Base-by-base conservation (phyloP, 768 basidiomycete genomes). In the Jaapia argillacea region DNA sequence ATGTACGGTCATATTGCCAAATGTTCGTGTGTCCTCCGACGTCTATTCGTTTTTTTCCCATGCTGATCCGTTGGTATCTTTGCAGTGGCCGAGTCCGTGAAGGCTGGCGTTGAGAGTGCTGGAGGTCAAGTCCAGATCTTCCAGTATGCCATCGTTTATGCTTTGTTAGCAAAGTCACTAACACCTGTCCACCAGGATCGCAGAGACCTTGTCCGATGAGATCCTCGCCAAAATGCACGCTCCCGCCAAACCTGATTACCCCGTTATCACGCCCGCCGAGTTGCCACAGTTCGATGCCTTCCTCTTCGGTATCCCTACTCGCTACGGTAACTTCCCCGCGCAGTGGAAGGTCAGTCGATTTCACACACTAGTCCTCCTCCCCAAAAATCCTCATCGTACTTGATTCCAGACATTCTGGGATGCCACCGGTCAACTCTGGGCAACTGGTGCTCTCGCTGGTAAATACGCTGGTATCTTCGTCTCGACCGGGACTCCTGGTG, bases 391-490 rank as follows among this genome's bases (percentile, higher is more conserved):
- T 1, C 5, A 4, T 58, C 56, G 4, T 12, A 5, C 18, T 27
- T 7, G 18, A 16, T 39, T 36, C 20, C 39, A 84, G 80, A 58
- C 70, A 0, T 82, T 91, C 64, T 88, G 84, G 77, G 86, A 90
- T 49, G 57, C 69, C 4, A 87, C 85, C 5, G 85, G 87, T 44
- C 52, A 59, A 1, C 69, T 85, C 24, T 88, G 86, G 85, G 53
- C 45, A 0, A 20, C 45, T 0, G 79, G 86, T 18, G 66, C 61
- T 1, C 66, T 92, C 41, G 61, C 69, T 14, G 89, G 88, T 51
- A 93, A 92, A 60, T 80, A 75, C 50, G 88, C 74, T 2, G 71
- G 79, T 12, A 63, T 78, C 33, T 91, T 90, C 65, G 75, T 86
- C 39, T 81, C 81, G 20, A 80, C 83, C 1, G 82, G 71, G 1